A percentile compares a stretch with the other conserved stretches of the same genome.
phyloP scores from a whole-genome alignment of 2,329 filamentous ascomycete genomes.

The Cladosporium sp. region DNA sequence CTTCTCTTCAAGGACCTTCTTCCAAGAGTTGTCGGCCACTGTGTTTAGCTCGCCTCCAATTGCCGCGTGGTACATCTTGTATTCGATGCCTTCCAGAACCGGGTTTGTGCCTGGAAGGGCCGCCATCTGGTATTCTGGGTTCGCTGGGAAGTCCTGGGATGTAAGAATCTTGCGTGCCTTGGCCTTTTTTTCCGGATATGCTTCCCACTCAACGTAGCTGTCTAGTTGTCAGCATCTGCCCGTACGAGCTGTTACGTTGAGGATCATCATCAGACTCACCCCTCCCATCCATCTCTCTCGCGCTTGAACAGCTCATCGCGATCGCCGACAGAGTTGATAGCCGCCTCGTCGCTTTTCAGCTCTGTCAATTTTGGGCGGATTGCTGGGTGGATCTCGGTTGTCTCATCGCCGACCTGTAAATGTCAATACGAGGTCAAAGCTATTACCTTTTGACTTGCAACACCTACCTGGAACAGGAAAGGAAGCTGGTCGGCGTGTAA shows the following conservation, averaged over 20 bases:
- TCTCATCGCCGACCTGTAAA: conserved; percentile 39
- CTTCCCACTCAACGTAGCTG: conserved; percentile 64
- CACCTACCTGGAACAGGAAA: conserved; percentile 47
- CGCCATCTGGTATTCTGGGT: conserved; percentile 59
- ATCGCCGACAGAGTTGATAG: conserved; percentile 46
- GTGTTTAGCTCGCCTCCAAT: conserved; percentile 49
- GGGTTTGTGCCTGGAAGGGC: conserved; percentile 61
- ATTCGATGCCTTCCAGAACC: conserved; percentile 57
- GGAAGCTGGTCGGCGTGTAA: conserved; percentile 50
- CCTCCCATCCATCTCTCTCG: conserved; percentile 52
- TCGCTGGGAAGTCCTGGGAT: conserved; percentile 47
- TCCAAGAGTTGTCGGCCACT: conserved; percentile 59
- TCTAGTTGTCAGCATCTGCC: conserved; percentile 28
- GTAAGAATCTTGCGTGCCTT: conserved; percentile 53
- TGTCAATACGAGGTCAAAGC: not conserved
- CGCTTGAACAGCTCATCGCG: conserved; percentile 45
- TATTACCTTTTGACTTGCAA: not conserved
- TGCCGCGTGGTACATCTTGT: conserved; percentile 62
- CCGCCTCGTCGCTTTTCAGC: conserved; percentile 45
- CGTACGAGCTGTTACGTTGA: not conserved
- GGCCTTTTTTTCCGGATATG: conserved; percentile 61
- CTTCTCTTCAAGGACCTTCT: conserved; percentile 59
- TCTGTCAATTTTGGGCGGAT: conserved; percentile 36
- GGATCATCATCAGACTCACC: conserved; percentile 41
- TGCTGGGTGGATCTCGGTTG: conserved; percentile 35